Evolutionary conservation across 1,284 basidiomycete genomes (phyloP).

Genomic region (Malassezia dermatis): DNA sequence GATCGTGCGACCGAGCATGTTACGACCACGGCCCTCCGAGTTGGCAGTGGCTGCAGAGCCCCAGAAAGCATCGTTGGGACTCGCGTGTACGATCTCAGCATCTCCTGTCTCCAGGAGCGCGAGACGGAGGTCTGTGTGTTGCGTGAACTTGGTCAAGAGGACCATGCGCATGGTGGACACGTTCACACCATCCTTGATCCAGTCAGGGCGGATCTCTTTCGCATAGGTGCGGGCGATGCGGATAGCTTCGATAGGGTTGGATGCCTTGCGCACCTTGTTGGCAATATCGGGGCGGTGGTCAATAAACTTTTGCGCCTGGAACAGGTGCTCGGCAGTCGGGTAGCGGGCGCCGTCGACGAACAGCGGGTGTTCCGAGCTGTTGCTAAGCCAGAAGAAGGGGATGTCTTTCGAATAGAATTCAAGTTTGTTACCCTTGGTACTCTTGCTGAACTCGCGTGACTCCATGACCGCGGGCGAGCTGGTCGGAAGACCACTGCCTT

Average conservation of each 20-base stretch:
- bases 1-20: constrained; percentile 29
- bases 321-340: constrained; percentile 33
- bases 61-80: constrained; percentile 36
- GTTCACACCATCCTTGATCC: constrained; percentile 29
- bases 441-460: neutral
- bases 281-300: constrained; percentile 26
- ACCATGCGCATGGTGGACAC: constrained; percentile 28
- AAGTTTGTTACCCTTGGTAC: constrained; percentile 6
- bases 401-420: constrained; percentile 20
- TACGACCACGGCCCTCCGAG: constrained; percentile 19
- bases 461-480: neutral
- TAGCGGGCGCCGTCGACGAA: constrained; percentile 23
- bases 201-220: constrained; percentile 22
- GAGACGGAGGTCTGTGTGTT: constrained; percentile 17
- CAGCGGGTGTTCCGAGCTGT: constrained; percentile 21
- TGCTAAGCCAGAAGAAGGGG: constrained; percentile 33
- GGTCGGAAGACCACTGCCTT: neutral
- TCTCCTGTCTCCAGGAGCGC: constrained; percentile 28
- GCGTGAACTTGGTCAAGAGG: constrained; percentile 31
- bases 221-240: constrained; percentile 23
- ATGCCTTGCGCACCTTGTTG: constrained; percentile 27
- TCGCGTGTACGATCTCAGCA: constrained; percentile 24
- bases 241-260: constrained; percentile 25
- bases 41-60: constrained; percentile 14
- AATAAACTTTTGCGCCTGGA: constrained; percentile 32